Evolutionary conservation across 108 stramenopile species (phyloP).

Genomic region (Cyclotella cryptica): DNA sequence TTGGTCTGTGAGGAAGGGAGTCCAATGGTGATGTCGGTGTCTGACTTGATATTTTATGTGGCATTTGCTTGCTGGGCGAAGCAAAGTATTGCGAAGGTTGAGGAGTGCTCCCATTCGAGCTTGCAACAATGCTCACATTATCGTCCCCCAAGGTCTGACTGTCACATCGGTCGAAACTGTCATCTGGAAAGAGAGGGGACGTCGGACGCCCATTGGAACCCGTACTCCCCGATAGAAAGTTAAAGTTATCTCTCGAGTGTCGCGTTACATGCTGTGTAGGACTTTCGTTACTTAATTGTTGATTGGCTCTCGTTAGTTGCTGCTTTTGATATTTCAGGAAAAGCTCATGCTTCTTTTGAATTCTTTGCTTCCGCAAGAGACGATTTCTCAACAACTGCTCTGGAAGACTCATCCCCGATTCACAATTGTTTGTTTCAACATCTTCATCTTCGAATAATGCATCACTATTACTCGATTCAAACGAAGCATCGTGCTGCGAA

Average conservation of each 20-base stretch:
- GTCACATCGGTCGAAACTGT: neutral
- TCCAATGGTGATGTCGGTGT: constrained; percentile 16
- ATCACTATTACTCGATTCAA: neutral
- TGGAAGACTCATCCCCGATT: constrained; percentile 27
- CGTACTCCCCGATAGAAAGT: constrained; percentile 4
- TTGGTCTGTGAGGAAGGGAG: constrained; percentile 39
- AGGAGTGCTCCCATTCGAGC: constrained; percentile 31
- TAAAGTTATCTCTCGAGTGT: constrained; percentile 10
- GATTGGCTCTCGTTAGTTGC: neutral
- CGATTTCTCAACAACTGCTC: constrained; percentile 46
- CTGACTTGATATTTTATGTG: neutral
- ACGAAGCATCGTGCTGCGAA: neutral
- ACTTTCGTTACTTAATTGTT: constrained; percentile 5
- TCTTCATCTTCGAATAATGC: neutral
- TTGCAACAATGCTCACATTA: constrained; percentile 33
- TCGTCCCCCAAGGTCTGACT: constrained; percentile 24
- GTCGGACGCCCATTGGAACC: neutral
- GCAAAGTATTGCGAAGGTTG: constrained; percentile 6
- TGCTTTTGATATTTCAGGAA: constrained; percentile 22
- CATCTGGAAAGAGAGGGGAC: constrained; percentile 17
- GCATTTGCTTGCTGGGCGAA: neutral
- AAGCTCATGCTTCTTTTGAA: constrained; percentile 32
- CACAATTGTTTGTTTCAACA: neutral
- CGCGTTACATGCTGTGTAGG: neutral
- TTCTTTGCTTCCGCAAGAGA: constrained; percentile 26